Percentiles rank a stretch among this genome's conserved stretches.
These are phyloP conservation scores for Begonia masoniana DNA, from an alignment of 306 rosid species.

Conservation along the genomic window DNA sequence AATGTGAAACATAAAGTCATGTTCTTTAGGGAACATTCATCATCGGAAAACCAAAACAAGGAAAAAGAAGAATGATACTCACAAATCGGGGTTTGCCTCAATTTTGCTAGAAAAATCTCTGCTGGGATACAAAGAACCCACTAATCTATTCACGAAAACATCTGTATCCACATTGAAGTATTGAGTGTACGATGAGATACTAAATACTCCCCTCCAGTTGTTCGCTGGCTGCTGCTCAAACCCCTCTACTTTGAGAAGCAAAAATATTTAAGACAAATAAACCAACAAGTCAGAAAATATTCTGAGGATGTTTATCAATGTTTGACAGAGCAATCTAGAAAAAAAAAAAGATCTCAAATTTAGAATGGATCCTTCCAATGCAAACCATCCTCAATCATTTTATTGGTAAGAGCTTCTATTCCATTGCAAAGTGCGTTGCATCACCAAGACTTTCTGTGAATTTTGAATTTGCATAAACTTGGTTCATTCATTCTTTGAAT, in stretches of 20 bases:
- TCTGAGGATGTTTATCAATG: not conserved
- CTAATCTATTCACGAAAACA: conserved; percentile 60
- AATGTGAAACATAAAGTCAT: no score
- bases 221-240: conserved; percentile 85
- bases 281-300: not conserved
- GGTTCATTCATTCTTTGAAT: no score
- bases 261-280: conserved; percentile 1
- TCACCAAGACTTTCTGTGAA: no score
- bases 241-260: conserved; percentile 36
- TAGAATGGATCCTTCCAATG: not conserved
- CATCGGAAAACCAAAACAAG: not conserved
- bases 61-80: conserved; percentile 23
- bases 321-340: no score
- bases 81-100: conserved; percentile 97
- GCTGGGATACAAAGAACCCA: conserved; percentile 67
- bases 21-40: not conserved
- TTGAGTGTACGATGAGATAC: conserved; percentile 63
- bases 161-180: conserved; percentile 94
- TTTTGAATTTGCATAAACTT: no score
- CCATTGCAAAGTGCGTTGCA: no score
- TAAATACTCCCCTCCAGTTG: conserved; percentile 86
- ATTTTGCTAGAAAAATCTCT: conserved; percentile 86
- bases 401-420: no score
- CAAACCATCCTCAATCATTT: no score
- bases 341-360: not conserved